Percentiles rank a stretch among this genome's conserved stretches.
Evolutionary conservation across 2,329 filamentous ascomycete genomes (phyloP).

Genomic region (Pseudogymnoascus sp.): DNA sequence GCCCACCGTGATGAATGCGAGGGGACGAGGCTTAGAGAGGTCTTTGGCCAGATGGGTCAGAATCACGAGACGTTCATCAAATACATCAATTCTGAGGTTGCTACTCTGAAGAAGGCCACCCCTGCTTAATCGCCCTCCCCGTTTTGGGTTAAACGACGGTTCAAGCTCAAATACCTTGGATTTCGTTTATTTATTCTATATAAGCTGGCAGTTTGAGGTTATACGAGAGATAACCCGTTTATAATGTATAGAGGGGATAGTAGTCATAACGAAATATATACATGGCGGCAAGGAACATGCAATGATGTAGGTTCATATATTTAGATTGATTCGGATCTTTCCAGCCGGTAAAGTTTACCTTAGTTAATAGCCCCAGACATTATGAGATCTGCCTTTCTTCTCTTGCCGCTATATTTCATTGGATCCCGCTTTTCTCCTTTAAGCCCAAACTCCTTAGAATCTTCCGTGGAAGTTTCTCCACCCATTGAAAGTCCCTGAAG

Average conservation of each 20-base stretch:
- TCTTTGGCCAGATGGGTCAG: not conserved
- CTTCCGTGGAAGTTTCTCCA: too few relatives aligned
- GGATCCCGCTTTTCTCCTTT: too few relatives aligned
- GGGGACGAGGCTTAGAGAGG: constrained; percentile 10
- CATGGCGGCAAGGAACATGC: not conserved
- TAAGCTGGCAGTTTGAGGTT: not conserved
- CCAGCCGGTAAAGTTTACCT: too few relatives aligned
- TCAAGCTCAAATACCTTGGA: not conserved
- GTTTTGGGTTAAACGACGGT: not conserved
- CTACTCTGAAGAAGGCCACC: not conserved
- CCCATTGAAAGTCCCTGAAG: too few relatives aligned
- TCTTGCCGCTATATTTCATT: too few relatives aligned
- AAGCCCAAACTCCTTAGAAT: too few relatives aligned
- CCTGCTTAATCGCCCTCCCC: not conserved
- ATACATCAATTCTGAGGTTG: not conserved
- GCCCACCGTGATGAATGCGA: constrained; percentile 12
- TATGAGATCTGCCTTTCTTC: too few relatives aligned
- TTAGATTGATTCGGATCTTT: too few relatives aligned
- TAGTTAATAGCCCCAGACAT: too few relatives aligned
- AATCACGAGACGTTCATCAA: not conserved
- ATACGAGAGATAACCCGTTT: not conserved
- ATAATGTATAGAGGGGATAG: not conserved
- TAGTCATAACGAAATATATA: not conserved
- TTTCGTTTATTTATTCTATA: not conserved
- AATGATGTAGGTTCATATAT: not conserved